Base-by-base conservation (phyloP, 2,329 filamentous ascomycete genomes). In the Neoscytalidium dimidiatum region DNA sequence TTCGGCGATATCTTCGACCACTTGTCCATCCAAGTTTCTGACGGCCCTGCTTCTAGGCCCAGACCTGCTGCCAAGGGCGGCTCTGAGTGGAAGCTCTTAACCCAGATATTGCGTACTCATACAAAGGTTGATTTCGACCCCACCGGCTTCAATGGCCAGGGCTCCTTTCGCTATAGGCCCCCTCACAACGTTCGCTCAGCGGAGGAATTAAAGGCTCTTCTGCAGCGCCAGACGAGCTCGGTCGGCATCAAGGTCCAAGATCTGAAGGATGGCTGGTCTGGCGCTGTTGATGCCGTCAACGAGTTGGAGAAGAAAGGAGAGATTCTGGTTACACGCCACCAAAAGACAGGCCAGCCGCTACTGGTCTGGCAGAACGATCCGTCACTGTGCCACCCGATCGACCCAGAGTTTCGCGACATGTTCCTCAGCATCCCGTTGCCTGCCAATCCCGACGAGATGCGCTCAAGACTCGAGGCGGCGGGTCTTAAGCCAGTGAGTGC, bases 211-310 rank as follows among this genome's bases (percentile, higher is more conserved):
- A 87, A 96, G 63, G 86, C 86, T 64, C 90, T 92, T 74, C 86
- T 99, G 33, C 93, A 97, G 79, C 84, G 85, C 62, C 93, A 94
- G 78, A 88, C 87, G 61, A 93, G 93, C 66, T 91, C 92, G 1
- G 88, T 90, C 69, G 92, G 92, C 13, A 86, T 98, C 63, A 85
- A 85, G 41, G 92, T 98, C 68, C 93, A 92, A 76, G 93, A 97
- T 72, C 85, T 99, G 67, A 96, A 97, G 79, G 95, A 99, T 75
- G 95, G 95, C 68, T 99, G 95, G 95, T 88, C 90, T 26, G 89
- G 90, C 71, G 96, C 92, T 73, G 88, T 94, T 67, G 86, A 90
- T 21, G 86, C 90, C 9, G 90, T 99, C 75, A 86, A 90, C 68
- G 83, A 86, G 70, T 84, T 99, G 60, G 94, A 97, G 81, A 80